These are phyloP conservation scores for Umbilicaria muhlenbergii DNA, from an alignment of 495 filamentous ascomycete genomes.

Conservation along the genomic window DNA sequence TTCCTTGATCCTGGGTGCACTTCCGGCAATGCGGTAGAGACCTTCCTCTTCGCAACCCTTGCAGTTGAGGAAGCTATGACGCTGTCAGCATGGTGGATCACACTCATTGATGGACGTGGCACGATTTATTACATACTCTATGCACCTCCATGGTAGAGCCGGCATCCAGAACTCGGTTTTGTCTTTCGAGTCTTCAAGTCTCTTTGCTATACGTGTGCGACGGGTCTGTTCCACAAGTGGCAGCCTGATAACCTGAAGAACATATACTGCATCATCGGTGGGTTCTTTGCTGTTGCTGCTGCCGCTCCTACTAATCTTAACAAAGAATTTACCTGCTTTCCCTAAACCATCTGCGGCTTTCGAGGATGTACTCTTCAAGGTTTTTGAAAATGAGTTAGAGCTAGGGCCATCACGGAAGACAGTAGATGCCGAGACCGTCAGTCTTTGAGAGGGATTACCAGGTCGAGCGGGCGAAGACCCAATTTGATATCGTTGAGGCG, in stretches of 20 bases:
- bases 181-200: constrained; percentile 65
- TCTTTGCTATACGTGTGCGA: constrained; percentile 72
- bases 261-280: constrained; percentile 59
- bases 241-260: constrained; percentile 60
- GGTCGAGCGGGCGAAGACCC: not conserved
- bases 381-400: constrained; percentile 46
- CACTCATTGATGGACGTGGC: not conserved
- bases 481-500: constrained; percentile 5
- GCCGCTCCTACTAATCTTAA: constrained; percentile 55
- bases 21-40: constrained; percentile 75
- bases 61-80: constrained; percentile 61
- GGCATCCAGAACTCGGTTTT: constrained; percentile 98
- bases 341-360: constrained; percentile 57
- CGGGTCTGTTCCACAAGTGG: constrained; percentile 73
- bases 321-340: constrained; percentile 66
- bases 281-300: constrained; percentile 53
- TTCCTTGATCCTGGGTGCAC: constrained; percentile 64
- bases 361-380: constrained; percentile 52
- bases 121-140: constrained; percentile 41
- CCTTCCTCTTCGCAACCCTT: constrained; percentile 84
- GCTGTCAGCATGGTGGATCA: constrained; percentile 5
- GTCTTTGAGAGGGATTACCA: not conserved
- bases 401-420: constrained; percentile 51
- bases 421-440: constrained; percentile 22
- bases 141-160: constrained; percentile 76